phyloP scores from a whole-genome alignment of 148 eudicot genomes.

The Rheum nobile region DNA sequence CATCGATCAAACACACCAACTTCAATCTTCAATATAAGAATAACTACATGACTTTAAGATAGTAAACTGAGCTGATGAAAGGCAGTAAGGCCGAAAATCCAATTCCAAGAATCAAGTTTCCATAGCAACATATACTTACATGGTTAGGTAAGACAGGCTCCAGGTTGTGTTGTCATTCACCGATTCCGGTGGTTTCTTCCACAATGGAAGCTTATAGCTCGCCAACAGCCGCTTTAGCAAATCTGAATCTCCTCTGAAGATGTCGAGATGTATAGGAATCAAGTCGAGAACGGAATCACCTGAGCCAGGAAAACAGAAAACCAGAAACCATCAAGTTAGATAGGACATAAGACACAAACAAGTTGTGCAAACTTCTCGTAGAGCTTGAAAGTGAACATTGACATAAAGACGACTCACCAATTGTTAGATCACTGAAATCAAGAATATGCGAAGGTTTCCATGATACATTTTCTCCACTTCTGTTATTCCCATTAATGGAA shows the following conservation, averaged over 20 bases:
- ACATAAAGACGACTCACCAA: conserved; percentile 39
- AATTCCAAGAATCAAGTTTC: background rate
- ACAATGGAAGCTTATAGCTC: conserved; percentile 61
- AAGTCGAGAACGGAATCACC: conserved; percentile 79
- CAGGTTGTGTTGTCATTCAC: conserved; percentile 29
- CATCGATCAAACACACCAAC: conserved; percentile 8
- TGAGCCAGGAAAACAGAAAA: conserved; percentile 17
- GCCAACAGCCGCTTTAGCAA: conserved; percentile 53
- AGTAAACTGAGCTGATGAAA: too few species aligned
- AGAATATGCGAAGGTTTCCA: conserved; percentile 73
- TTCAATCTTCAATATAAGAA: background rate
- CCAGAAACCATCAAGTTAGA: background rate
- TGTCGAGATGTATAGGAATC: conserved; percentile 76
- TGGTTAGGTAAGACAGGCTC: conserved; percentile 62
- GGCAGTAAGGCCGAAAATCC: too few species aligned
- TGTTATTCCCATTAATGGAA: conserved; percentile 16
- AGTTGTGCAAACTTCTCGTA: background rate
- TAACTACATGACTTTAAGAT: too few species aligned
- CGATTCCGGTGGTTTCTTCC: conserved; percentile 17
- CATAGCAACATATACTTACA: conserved; percentile 39
- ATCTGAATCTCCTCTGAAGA: conserved; percentile 62
- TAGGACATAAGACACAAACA: background rate
- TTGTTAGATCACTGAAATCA: conserved; percentile 75
- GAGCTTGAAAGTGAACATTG: background rate
- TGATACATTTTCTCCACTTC: conserved; percentile 13